Evolutionary conservation across 2,329 filamentous ascomycete genomes (phyloP).

Genomic region (Amylocarpus encephaloides): DNA sequence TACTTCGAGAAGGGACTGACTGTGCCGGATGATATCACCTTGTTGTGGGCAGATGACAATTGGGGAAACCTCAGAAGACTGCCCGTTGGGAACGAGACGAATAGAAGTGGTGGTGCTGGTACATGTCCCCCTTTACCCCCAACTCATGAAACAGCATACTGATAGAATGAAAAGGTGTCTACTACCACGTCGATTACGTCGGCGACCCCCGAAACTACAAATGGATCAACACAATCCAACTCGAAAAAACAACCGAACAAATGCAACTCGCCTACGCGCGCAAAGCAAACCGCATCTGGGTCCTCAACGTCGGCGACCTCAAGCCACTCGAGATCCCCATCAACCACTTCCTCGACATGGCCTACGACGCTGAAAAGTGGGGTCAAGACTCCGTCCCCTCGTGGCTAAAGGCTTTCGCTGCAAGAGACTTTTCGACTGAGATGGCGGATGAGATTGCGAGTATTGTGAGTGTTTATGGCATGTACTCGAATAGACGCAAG

Average conservation of each 20-base stretch:
- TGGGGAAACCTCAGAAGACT: conserved; percentile 59
- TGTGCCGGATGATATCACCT: conserved; percentile 60
- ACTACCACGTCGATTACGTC: conserved; percentile 54
- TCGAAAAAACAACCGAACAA: conserved; percentile 56
- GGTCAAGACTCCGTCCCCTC: conserved; percentile 46
- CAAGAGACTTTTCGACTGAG: conserved; percentile 48
- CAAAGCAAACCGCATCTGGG: conserved; percentile 50
- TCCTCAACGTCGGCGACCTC: conserved; percentile 59
- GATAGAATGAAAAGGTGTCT: conserved; percentile 37
- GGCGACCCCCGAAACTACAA: conserved; percentile 44
- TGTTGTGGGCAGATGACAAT: conserved; percentile 66
- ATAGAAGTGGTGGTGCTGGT: conserved; percentile 55
- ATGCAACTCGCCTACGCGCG: conserved; percentile 55
- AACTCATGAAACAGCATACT: not conserved
- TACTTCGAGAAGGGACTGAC: conserved; percentile 57
- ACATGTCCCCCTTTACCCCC: not conserved
- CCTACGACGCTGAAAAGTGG: conserved; percentile 55
- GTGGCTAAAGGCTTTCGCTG: conserved; percentile 52
- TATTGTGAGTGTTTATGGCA: conserved; percentile 49
- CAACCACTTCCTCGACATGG: conserved; percentile 45
- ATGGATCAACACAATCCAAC: conserved; percentile 61
- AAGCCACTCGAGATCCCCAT: conserved; percentile 58
- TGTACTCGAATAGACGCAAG: conserved; percentile 52
- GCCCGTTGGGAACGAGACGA: conserved; percentile 52
- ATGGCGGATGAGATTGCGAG: conserved; percentile 43